Percentiles rank a stretch among this genome's conserved stretches.
Evolutionary conservation across 2,329 filamentous ascomycete genomes (phyloP).

Genomic region (Colletotrichum somersetense): DNA sequence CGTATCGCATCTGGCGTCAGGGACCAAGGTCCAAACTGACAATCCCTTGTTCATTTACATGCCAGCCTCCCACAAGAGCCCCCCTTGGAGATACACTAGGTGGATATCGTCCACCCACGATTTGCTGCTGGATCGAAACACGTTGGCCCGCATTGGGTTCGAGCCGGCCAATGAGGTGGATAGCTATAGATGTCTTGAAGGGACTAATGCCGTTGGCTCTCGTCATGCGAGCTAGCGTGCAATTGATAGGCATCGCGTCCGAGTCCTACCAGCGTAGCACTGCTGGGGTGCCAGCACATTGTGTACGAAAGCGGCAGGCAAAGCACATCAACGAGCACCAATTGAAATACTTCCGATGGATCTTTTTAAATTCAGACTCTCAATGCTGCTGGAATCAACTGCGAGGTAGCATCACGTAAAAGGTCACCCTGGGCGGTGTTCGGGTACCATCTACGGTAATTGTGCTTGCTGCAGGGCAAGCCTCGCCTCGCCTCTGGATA

Average conservation of each 20-base stretch:
- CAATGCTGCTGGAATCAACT: neutral
- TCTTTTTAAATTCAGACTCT: neutral
- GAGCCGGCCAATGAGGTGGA: neutral
- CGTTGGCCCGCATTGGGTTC: neutral
- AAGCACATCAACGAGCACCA: neutral
- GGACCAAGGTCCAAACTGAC: neutral
- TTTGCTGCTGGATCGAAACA: neutral
- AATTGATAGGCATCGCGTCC: neutral
- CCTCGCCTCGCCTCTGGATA: neutral
- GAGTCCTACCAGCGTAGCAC: neutral
- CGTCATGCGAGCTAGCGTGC: neutral
- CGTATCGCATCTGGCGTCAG: neutral
- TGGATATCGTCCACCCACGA: neutral
- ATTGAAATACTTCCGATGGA: neutral
- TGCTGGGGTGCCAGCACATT: neutral
- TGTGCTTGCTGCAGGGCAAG: neutral
- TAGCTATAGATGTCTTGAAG: neutral
- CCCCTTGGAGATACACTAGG: neutral
- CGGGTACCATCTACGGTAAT: neutral
- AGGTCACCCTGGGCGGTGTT: neutral
- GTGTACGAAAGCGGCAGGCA: slow-evolving; percentile 6
- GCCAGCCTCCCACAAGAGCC: neutral
- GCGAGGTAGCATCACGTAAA: no score
- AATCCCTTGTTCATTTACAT: neutral
- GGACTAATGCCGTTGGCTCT: neutral